A percentile compares a stretch with the other conserved stretches of the same genome.
Conservation (phyloP, 2,329 filamentous ascomycete species). For the Fusarium sp. region DNA sequence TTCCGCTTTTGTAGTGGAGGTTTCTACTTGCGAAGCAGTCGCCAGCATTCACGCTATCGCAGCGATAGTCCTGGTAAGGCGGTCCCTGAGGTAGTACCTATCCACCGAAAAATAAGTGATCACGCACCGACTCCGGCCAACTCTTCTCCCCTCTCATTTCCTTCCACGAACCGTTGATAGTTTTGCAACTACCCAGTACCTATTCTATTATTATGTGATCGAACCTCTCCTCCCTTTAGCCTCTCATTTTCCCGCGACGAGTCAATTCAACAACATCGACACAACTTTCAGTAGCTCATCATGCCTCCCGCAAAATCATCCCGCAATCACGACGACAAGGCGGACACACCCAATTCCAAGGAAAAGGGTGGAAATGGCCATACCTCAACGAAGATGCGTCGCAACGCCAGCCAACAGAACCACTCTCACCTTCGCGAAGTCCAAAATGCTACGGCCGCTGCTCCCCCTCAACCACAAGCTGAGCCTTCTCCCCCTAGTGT, state of each 20-base stretch:
- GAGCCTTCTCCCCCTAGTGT: conserved; percentile 50
- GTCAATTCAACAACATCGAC: not conserved
- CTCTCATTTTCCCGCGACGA: conserved; percentile 7
- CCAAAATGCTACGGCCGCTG: conserved; percentile 52
- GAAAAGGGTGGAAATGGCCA: conserved; percentile 58
- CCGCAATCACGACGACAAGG: conserved; percentile 60
- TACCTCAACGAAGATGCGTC: conserved; percentile 65
- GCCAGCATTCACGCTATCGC: not conserved
- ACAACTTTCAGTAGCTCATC: conserved; percentile 11
- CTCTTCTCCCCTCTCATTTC: conserved; percentile 34
- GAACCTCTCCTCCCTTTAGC: not conserved
- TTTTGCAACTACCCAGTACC: not conserved
- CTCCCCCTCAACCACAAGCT: conserved; percentile 44
- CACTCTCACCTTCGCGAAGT: conserved; percentile 58
- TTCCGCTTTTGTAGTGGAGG: not conserved
- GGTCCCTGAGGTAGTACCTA: not conserved
- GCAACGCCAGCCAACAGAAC: conserved; percentile 63
- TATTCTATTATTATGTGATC: conserved; percentile 42
- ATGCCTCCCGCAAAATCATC: conserved; percentile 61
- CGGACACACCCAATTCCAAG: conserved; percentile 54
- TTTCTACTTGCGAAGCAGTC: not conserved
- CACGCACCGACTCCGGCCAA: conserved; percentile 40
- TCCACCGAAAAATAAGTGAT: conserved; percentile 34
- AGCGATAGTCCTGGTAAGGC: not conserved
- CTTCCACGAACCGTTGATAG: conserved; percentile 21